Evolutionary conservation across 805 yeast species (phyloP), one percentile per base, ranked within the genome.

Genomic region (Sungouiella blattae): DNA sequence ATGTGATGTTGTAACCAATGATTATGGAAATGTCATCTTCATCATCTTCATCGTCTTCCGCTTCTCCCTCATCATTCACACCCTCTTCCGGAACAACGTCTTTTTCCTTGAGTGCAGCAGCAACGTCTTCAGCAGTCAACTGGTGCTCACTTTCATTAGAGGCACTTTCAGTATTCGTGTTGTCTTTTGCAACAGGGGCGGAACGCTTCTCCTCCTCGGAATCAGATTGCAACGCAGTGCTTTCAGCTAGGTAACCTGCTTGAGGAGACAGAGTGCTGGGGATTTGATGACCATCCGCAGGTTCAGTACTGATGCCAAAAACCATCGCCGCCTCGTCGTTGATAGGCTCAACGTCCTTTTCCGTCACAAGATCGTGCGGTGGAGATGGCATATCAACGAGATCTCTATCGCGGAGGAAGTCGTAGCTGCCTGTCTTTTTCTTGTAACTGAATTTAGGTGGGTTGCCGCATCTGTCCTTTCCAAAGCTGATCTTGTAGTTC

Each of bases 401-500:
- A 6, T 30, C 33, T 1, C 26, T 18, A 11, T 28, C 34, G 8
- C 22, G n/a, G 6, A 14, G n/a, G 9, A n/a, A 11, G 5, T 14
- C 37, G 18, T 14, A 11, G 5, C 23, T 24, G 49, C 62, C 44
- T 58, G 16, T 60, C 44, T 52, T 64, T 60, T 65, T 77, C 54
- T 58, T 70, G 57, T 54, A 60, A 46, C 62, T 60, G 37, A 66
- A 67, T 61, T 75, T 83, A 40, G 78, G 82, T 21, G 75, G 86
- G 50, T 83, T 83, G 3, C 83, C 94, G 63, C 94, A 84, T 52
- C 94, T 69, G 58, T 84, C 94, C 49, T 81, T 81, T 30, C 87
- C 94, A 58, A 72, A 84, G 32, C 77, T 74, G 29, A 84, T 77
- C 40, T 78, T 77, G 47, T 78, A 75, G 4, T 68, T 62, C 27